Conservation (phyloP, 495 filamentous ascomycete genomes). For the Xylaria flabelliformis region DNA sequence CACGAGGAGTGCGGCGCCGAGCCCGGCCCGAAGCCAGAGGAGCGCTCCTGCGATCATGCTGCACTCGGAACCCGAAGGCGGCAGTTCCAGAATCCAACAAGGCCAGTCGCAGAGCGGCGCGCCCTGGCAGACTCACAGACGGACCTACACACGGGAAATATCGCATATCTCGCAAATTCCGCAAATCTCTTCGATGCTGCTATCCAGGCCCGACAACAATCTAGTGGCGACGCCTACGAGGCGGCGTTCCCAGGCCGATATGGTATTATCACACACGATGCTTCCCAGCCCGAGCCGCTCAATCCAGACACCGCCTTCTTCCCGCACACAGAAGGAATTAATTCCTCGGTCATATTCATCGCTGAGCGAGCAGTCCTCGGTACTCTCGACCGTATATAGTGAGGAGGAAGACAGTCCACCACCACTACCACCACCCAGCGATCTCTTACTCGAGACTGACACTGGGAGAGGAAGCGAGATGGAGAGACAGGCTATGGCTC, state of each 20-base stretch:
- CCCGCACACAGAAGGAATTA: not conserved
- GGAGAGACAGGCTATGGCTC: slow-evolving; percentile 2
- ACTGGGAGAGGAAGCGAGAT: not conserved
- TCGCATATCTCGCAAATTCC: slow-evolving; percentile 36
- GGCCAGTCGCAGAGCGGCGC: slow-evolving; percentile 21
- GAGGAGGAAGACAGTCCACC: slow-evolving; percentile 46
- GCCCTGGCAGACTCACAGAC: slow-evolving; percentile 30
- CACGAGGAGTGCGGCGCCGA: slow-evolving; percentile 5
- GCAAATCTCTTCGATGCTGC: slow-evolving; percentile 40
- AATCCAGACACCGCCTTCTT: not conserved
- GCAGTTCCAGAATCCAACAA: slow-evolving; percentile 20
- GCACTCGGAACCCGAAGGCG: slow-evolving; percentile 31
- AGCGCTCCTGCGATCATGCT: slow-evolving; percentile 38
- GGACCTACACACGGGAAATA: slow-evolving; percentile 24
- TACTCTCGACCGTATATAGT: slow-evolving; percentile 53
- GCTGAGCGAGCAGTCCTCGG: slow-evolving; percentile 47
- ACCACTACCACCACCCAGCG: slow-evolving; percentile 9
- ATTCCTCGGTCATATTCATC: slow-evolving; percentile 31
- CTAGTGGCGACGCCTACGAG: slow-evolving; percentile 32
- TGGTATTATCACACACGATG: slow-evolving; percentile 25
- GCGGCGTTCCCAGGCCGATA: slow-evolving; percentile 30
- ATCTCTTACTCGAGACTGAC: slow-evolving; percentile 4
- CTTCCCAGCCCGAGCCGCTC: slow-evolving; percentile 36
- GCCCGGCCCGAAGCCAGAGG: slow-evolving; percentile 40
- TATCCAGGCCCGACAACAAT: slow-evolving; percentile 45